phyloP scores from a whole-genome alignment of 2,329 filamentous ascomycete species.

The Coleophoma cylindrospora region DNA sequence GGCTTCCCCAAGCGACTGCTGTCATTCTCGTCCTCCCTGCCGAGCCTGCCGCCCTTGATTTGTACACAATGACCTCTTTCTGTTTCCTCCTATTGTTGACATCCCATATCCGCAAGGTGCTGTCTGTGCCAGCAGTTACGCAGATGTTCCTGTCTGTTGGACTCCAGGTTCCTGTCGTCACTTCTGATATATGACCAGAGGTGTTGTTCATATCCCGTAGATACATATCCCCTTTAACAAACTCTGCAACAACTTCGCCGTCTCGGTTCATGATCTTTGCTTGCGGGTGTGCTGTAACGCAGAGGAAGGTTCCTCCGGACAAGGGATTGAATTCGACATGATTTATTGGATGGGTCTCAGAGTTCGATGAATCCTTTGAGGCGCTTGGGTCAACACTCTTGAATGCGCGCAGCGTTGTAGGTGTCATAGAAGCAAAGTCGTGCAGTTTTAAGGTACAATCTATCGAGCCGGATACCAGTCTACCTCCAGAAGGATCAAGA shows the following conservation, averaged over 20 bases:
- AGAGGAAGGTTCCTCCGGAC: conserved; percentile 75
- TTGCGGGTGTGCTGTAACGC: conserved; percentile 83
- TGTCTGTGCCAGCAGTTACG: conserved; percentile 90
- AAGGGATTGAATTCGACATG: conserved; percentile 82
- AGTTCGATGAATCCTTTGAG: conserved; percentile 62
- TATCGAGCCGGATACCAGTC: conserved; percentile 83
- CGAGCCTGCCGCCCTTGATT: conserved; percentile 81
- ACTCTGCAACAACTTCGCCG: conserved; percentile 79
- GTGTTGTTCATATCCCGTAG: conserved; percentile 95
- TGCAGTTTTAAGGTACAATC: conserved; percentile 91
- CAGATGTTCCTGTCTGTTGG: conserved; percentile 80
- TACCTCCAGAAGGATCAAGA: conserved; percentile 77
- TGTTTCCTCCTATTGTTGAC: conserved; percentile 86
- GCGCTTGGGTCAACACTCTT: conserved; percentile 84
- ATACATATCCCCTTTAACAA: conserved; percentile 98
- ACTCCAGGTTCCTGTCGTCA: conserved; percentile 87
- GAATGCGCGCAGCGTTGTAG: conserved; percentile 90
- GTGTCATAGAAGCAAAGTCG: conserved; percentile 94
- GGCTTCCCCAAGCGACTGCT: conserved; percentile 78
- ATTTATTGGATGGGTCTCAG: conserved; percentile 85
- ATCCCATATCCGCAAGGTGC: conserved; percentile 95
- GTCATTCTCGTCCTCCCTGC: conserved; percentile 94
- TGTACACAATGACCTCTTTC: conserved; percentile 92
- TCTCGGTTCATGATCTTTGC: conserved; percentile 86
- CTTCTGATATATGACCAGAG: conserved; percentile 91